Evolutionary conservation across 176 grass and related monocot species (phyloP).

Genomic region (Panicum miliaceum): DNA sequence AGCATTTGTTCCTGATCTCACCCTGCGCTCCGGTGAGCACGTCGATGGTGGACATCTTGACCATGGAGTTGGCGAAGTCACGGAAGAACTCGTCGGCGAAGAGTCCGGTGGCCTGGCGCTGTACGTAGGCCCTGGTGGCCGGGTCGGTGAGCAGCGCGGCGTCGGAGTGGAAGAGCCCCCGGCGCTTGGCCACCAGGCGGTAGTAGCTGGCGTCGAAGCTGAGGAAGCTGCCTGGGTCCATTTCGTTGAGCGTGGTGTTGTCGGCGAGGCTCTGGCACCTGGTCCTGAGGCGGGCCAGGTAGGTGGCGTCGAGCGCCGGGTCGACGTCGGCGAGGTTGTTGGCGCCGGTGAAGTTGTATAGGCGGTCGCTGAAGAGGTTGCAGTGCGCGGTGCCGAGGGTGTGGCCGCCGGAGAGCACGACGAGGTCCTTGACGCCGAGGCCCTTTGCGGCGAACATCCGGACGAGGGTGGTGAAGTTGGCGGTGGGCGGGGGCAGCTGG

Average conservation of each 20-base stretch:
- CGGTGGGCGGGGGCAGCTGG: constrained; percentile 61
- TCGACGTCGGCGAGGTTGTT: constrained; percentile 65
- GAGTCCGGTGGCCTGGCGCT: constrained; percentile 51
- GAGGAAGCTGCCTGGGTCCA: constrained; percentile 86
- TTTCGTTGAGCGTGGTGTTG: constrained; percentile 65
- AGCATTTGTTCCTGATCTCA: constrained; percentile 73
- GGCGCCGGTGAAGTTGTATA: constrained; percentile 84
- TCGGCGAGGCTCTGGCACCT: constrained; percentile 66
- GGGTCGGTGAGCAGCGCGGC: constrained; percentile 58
- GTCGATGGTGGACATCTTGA: constrained; percentile 58
- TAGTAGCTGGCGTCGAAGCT: constrained; percentile 88
- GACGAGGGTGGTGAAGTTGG: constrained; percentile 61
- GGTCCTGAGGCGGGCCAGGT: constrained; percentile 44
- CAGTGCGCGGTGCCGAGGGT: constrained; percentile 80
- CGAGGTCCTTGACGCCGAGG: constrained; percentile 62
- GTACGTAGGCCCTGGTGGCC: constrained; percentile 58
- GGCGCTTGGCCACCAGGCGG: constrained; percentile 50
- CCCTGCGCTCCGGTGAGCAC: constrained; percentile 62
- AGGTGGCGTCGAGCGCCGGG: constrained; percentile 54
- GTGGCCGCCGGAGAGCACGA: constrained; percentile 86
- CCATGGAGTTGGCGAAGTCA: constrained; percentile 65
- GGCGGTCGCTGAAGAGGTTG: constrained; percentile 48
- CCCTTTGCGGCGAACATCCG: constrained; percentile 55
- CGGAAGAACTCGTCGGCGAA: constrained; percentile 57
- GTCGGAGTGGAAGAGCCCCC: constrained; percentile 77